These are phyloP conservation scores for Nemania sp. DNA, from an alignment of 2,329 filamentous ascomycete species.

Conservation along the genomic window DNA sequence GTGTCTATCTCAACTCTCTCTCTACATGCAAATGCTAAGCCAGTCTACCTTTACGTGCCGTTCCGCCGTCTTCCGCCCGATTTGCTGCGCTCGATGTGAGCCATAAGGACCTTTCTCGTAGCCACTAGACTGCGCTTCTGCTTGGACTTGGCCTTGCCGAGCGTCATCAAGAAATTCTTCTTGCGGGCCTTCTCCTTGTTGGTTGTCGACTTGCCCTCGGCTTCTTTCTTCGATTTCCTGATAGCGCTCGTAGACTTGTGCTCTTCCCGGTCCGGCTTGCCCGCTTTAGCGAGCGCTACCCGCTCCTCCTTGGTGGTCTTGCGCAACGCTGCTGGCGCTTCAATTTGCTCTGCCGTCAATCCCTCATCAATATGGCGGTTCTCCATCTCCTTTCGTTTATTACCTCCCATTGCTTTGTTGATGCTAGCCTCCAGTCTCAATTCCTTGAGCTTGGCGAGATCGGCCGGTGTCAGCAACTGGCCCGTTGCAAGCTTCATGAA, in stretches of 20 bases:
- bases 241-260: constrained; percentile 86
- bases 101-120: constrained; percentile 77
- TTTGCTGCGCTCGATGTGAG: constrained; percentile 81
- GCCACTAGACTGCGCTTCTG: constrained; percentile 91
- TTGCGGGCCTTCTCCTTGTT: constrained; percentile 95
- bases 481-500: constrained; percentile 84
- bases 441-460: constrained; percentile 92
- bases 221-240: constrained; percentile 82
- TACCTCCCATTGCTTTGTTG: constrained; percentile 60
- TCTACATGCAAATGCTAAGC: neutral
- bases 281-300: constrained; percentile 78
- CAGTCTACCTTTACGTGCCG: constrained; percentile 34
- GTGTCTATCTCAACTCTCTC: neutral
- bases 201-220: constrained; percentile 91
- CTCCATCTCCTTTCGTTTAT: constrained; percentile 52
- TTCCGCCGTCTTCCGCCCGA: constrained; percentile 83
- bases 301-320: constrained; percentile 91
- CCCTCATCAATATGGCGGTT: constrained; percentile 80
- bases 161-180: constrained; percentile 99
- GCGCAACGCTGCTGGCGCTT: constrained; percentile 78
- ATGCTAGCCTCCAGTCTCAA: constrained; percentile 75
- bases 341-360: constrained; percentile 88
- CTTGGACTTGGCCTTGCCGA: constrained; percentile 94
- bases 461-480: constrained; percentile 90
- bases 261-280: constrained; percentile 74